Base-by-base conservation (phyloP, 176 grass and related monocot species). In the Eragrostis nindensis region DNA sequence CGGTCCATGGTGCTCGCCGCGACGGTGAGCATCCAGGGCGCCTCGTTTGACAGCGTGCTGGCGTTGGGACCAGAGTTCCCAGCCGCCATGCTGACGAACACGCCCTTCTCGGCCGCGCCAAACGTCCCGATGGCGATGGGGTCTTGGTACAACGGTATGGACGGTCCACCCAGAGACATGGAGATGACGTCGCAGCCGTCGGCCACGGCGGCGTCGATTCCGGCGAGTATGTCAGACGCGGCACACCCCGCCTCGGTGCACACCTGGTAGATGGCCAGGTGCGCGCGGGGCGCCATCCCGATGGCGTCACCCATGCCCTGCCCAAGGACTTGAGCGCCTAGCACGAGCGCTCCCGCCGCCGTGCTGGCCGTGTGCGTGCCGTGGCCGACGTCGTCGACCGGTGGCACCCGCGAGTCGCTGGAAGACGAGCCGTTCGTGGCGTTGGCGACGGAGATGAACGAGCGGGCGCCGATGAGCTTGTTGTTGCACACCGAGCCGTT, bases 291-390 rank as follows among this genome's bases (percentile, higher is more conserved):
- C 1, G 91, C 84, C 1, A 94, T 88, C 0, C 91, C 88, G 0
- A 78, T 60, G 0, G 85, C 88, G 3, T 21, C 32, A 1, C 87
- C 87, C 10, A 6, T 27, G 11, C 24, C 87, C 65, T 85, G 82
- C 5, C 77, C 87, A 6, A 89, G 77, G 39, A 85, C 82, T 5
- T 89, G 65, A 0, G 91, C 88, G 25, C 73, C 70, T 3, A 66
- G 72, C 19, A 90, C 91, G 26, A 86, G 36, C 0, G 85, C 80
- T 15, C 88, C 91, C 2, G 85, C 91, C 1, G 85, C 88, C 2
- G 88, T 94, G 91, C 91, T 94, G 2, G 91, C 40, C 49, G 85
- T 90, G 75, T 94, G 91, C 1, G 91, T 90, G 38, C 88, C 85
- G 46, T 94, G 91, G 3, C 91, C 91, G 10, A 5, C 22, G 12